Evolutionary conservation across 192 early-diverging fungal species (phyloP).

Genomic region (Bifiguratus adelaidae): DNA sequence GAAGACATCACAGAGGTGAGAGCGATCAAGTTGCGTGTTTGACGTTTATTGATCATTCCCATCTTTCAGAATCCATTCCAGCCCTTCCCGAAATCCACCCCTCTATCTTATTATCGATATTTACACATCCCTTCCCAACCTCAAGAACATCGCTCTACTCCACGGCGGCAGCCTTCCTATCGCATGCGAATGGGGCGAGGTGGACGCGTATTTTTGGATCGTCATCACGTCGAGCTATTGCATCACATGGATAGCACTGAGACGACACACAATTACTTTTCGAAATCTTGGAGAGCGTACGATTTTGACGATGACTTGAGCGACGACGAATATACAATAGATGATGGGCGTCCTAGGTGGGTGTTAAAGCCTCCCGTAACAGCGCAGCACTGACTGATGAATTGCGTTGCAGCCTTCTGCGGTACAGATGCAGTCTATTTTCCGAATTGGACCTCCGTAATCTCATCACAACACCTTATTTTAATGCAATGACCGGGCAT

Average conservation of each 20-base stretch:
- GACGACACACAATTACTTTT: constrained; percentile 10
- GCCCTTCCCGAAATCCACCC: constrained; percentile 23
- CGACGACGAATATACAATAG: constrained; percentile 29
- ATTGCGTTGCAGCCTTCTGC: constrained; percentile 14
- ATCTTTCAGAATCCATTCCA: constrained; percentile 30
- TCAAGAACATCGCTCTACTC: constrained; percentile 7
- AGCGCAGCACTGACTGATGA: background rate
- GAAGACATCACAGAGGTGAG: constrained; percentile 59
- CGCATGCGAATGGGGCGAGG: constrained; percentile 65
- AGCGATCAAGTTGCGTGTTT: background rate
- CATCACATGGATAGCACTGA: constrained; percentile 2
- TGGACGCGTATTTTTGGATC: constrained; percentile 68
- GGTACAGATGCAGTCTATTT: constrained; percentile 25
- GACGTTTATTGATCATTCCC: background rate
- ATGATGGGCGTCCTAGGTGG: constrained; percentile 28
- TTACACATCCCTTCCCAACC: background rate
- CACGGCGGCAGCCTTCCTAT: constrained; percentile 17
- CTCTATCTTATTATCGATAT: constrained; percentile 21
- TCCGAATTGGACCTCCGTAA: constrained; percentile 32
- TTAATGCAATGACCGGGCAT: constrained; percentile 4
- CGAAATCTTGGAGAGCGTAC: constrained; percentile 15
- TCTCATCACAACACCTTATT: constrained; percentile 24
- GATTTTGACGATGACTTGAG: constrained; percentile 29
- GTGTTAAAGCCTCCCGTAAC: background rate
- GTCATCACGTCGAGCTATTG: constrained; percentile 22